These are phyloP conservation scores for Penicillium sp. DNA, from an alignment of 2,329 filamentous ascomycete genomes.

Conservation along the genomic window DNA sequence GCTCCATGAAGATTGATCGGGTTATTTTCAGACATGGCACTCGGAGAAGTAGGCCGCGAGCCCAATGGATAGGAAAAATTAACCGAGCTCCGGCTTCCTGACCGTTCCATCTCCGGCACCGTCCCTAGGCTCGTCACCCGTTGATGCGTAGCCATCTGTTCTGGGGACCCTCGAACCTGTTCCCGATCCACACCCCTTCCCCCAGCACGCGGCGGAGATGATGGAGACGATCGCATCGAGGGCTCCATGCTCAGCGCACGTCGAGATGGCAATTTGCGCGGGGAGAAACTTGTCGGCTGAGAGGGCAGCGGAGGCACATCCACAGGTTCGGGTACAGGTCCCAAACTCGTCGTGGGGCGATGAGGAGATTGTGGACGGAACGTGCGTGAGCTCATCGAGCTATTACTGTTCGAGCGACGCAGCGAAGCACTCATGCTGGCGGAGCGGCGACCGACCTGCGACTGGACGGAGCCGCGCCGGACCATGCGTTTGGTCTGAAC, in stretches of 20 bases:
- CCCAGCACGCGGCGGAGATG: constrained; percentile 37
- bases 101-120: constrained; percentile 38
- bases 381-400: constrained; percentile 84
- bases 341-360: constrained; percentile 44
- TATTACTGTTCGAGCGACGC: constrained; percentile 64
- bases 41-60: constrained; percentile 42
- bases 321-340: constrained; percentile 39
- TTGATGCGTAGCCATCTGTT: constrained; percentile 16
- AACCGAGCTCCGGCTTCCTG: constrained; percentile 43
- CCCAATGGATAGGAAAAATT: constrained; percentile 49
- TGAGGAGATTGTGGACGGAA: constrained; percentile 72
- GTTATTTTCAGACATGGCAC: constrained; percentile 19
- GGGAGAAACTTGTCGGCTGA: constrained; percentile 55
- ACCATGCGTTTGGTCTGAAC: constrained; percentile 83
- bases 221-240: constrained; percentile 45
- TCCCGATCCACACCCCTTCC: constrained; percentile 40
- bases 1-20: constrained; percentile 16
- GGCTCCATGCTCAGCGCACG: constrained; percentile 53
- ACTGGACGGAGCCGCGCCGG: constrained; percentile 68
- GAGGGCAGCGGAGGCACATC: constrained; percentile 69
- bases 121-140: constrained; percentile 25
- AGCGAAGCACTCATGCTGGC: constrained; percentile 46
- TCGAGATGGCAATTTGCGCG: constrained; percentile 33
- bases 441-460: constrained; percentile 50
- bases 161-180: constrained; percentile 16